A percentile compares a stretch with the other conserved stretches of the same genome.
These are phyloP conservation scores for Kodamaea nitidulidarum DNA, from an alignment of 805 yeast species.

Conservation along the genomic window DNA sequence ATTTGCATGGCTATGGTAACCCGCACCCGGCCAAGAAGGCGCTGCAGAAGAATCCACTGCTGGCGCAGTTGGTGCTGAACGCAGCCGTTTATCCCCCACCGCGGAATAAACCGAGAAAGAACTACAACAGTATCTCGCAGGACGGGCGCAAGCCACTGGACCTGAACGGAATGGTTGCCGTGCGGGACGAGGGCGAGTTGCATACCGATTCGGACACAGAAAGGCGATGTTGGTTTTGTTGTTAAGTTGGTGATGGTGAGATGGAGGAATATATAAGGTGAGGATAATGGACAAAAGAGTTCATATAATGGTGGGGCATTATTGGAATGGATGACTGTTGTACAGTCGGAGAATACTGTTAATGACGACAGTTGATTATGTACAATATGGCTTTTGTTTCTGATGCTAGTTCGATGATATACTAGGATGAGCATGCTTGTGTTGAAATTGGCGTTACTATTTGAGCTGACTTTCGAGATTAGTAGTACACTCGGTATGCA, in stretches of 20 bases:
- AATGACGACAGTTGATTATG: too few relatives aligned
- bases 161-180: slow-evolving; percentile 30
- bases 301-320: too few relatives aligned
- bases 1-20: slow-evolving; percentile 93
- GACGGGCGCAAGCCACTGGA: slow-evolving; percentile 17
- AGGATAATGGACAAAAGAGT: too few relatives aligned
- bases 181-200: slow-evolving; percentile 35
- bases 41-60: slow-evolving; percentile 23
- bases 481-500: too few relatives aligned
- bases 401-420: too few relatives aligned
- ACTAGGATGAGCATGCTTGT: too few relatives aligned
- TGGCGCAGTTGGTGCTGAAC: slow-evolving; percentile 12
- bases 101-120: slow-evolving; percentile 1
- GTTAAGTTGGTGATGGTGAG: background rate
- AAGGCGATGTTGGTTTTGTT: slow-evolving; percentile 6
- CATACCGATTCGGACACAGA: slow-evolving; percentile 33
- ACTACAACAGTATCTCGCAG: slow-evolving; percentile 19
- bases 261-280: too few relatives aligned
- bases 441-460: too few relatives aligned
- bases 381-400: too few relatives aligned
- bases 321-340: too few relatives aligned
- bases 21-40: slow-evolving; percentile 64
- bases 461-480: too few relatives aligned
- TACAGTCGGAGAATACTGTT: too few relatives aligned
- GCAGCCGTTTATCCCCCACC: slow-evolving; percentile 4